A percentile compares a stretch with the other conserved stretches of the same genome.
Evolutionary conservation across 176 grass and related monocot species (phyloP).

Genomic region (Oryza coarctata): DNA sequence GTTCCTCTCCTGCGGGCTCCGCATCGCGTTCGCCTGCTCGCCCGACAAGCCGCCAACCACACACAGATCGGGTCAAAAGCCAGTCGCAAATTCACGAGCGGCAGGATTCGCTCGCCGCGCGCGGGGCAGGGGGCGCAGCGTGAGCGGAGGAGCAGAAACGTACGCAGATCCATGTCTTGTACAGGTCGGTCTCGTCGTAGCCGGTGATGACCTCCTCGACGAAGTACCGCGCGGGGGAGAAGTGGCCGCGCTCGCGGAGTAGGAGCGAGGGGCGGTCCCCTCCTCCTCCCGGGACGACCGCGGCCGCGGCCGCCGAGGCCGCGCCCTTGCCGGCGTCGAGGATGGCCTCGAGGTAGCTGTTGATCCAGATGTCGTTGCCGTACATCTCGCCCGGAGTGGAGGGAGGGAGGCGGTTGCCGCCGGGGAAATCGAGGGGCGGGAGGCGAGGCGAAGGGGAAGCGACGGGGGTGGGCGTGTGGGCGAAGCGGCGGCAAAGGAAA

Average conservation of each 20-base stretch:
- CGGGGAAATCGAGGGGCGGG: conserved; percentile 24
- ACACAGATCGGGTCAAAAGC: conserved; percentile 30
- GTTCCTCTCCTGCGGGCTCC: conserved; percentile 95
- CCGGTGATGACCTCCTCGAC: conserved; percentile 87
- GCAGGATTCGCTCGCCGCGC: neutral
- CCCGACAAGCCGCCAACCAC: neutral
- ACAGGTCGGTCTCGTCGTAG: conserved; percentile 82
- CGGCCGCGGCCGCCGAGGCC: neutral
- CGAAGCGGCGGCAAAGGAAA: conserved; percentile 22
- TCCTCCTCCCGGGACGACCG: neutral
- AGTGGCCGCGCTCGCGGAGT: conserved; percentile 69
- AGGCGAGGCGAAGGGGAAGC: neutral
- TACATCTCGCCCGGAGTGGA: conserved; percentile 33
- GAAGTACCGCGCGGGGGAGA: conserved; percentile 69
- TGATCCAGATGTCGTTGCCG: conserved; percentile 88
- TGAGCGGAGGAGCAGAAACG: neutral
- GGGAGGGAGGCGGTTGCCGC: neutral
- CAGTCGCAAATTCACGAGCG: neutral
- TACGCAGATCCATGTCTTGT: conserved; percentile 80
- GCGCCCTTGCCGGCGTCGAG: conserved; percentile 61
- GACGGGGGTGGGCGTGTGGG: neutral
- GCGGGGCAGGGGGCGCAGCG: neutral
- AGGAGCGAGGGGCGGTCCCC: conserved; percentile 57
- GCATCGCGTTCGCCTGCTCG: conserved; percentile 81
- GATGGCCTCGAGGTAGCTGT: conserved; percentile 78